Conservation (phyloP, 225 moss, liverwort and hornwort species). For the Bryoerythrophyllum caledonicum region DNA sequence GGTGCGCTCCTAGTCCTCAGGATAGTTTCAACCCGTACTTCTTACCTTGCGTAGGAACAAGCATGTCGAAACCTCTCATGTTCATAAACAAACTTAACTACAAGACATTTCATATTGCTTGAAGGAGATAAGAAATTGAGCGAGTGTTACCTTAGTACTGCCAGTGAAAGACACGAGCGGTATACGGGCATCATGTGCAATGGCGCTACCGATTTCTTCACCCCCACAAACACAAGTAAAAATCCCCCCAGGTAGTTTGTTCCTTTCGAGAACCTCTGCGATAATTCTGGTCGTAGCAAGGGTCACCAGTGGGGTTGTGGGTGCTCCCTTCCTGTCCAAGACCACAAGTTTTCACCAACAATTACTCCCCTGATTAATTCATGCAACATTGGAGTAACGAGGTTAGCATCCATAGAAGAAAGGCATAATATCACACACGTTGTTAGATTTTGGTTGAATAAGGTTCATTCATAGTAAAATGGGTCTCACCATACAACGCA, state of each 20-base stretch:
- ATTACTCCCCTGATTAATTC: background rate
- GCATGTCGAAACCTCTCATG: background rate
- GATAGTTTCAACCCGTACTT: slow-evolving; percentile 1
- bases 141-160: slow-evolving; percentile 77
- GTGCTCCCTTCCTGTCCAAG: slow-evolving; percentile 84
- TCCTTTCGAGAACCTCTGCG: slow-evolving; percentile 78
- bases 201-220: slow-evolving; percentile 87
- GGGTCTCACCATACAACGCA: slow-evolving; percentile 87
- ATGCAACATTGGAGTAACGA: background rate
- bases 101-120: background rate
- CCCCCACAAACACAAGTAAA: slow-evolving; percentile 92
- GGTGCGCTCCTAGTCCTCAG: background rate
- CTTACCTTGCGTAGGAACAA: background rate
- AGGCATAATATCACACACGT: background rate
- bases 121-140: background rate
- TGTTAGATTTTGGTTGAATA: background rate
- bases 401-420: background rate
- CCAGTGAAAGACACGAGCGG: slow-evolving; percentile 93
- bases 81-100: background rate
- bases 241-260: slow-evolving; percentile 82
- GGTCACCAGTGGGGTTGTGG: slow-evolving; percentile 81
- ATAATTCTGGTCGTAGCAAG: slow-evolving; percentile 79
- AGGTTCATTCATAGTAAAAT: background rate
- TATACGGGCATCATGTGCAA: slow-evolving; percentile 74
- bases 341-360: background rate